A percentile compares a stretch with the other conserved stretches of the same genome.
Conservation (phyloP, 768 basidiomycete genomes). For the Amanita thiersii region DNA sequence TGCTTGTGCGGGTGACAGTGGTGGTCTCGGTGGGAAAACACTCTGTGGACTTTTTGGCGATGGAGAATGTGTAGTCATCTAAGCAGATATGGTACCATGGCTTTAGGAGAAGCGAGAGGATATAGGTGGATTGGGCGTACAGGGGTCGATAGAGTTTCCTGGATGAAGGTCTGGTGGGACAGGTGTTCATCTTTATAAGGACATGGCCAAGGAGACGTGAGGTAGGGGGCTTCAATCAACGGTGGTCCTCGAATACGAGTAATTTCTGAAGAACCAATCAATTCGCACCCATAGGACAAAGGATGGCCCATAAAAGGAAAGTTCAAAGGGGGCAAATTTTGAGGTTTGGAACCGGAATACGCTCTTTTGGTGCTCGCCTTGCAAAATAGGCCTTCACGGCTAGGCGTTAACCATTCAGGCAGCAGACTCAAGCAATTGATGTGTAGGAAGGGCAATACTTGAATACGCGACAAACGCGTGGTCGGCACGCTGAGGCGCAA, state of each 20-base stretch:
- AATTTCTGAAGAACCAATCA: constrained; percentile 24
- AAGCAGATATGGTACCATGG: constrained; percentile 22
- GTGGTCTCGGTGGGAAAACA: constrained; percentile 21
- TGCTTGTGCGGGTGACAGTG: constrained; percentile 45
- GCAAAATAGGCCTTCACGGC: not conserved
- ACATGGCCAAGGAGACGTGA: constrained; percentile 28
- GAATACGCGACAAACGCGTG: not conserved
- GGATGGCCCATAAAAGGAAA: constrained; percentile 42
- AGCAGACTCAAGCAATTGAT: not conserved
- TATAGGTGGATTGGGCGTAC: constrained; percentile 28
- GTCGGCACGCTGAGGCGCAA: no score
- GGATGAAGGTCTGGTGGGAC: constrained; percentile 23
- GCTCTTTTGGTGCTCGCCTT: not conserved
- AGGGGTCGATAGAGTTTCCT: constrained; percentile 24
- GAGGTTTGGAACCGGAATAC: not conserved
- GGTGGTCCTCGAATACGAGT: constrained; percentile 27
- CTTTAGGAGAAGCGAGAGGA: constrained; percentile 20
- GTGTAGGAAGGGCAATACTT: not conserved
- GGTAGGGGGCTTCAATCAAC: constrained; percentile 29
- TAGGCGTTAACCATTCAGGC: not conserved
- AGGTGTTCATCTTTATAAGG: constrained; percentile 39
- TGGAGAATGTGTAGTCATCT: constrained; percentile 39
- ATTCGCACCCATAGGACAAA: constrained; percentile 39
- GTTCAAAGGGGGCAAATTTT: constrained; percentile 33
- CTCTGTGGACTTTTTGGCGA: constrained; percentile 25